Percentiles rank a stretch among this genome's conserved stretches.
These are phyloP conservation scores for Polytolypa hystricis DNA, from an alignment of 2,329 filamentous ascomycete species.

Conservation along the genomic window DNA sequence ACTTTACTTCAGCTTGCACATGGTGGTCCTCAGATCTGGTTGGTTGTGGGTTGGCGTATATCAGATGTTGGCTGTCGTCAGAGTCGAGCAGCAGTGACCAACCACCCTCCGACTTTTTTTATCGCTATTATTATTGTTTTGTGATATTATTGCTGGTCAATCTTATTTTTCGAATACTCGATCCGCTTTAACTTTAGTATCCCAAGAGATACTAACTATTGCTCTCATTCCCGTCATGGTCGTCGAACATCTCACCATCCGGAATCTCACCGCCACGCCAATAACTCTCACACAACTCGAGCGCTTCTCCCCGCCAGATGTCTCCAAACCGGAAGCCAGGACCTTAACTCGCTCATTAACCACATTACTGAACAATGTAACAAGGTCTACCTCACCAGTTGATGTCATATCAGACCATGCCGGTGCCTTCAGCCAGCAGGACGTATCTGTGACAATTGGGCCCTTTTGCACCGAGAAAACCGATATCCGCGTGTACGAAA, in stretches of 20 bases:
- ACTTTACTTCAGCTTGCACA: no score
- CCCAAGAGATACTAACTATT: no score
- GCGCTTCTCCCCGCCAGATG: conserved; percentile 52
- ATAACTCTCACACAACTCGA: conserved; percentile 63
- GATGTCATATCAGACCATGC: conserved; percentile 40
- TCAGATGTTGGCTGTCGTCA: no score
- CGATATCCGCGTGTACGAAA: conserved; percentile 49
- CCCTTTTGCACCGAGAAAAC: conserved; percentile 58
- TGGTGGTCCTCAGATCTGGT: no score
- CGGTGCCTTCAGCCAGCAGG: conserved; percentile 49
- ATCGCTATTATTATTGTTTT: no score
- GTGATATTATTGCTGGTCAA: no score
- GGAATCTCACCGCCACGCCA: conserved; percentile 67
- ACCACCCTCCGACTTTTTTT: no score
- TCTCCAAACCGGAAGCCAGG: conserved; percentile 23
- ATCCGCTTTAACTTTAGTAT: no score
- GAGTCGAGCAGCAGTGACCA: no score
- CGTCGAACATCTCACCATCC: conserved; percentile 49
- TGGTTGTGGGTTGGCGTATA: no score
- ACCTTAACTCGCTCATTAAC: conserved; percentile 39
- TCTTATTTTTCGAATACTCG: no score
- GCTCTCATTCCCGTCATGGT: conserved; percentile 9
- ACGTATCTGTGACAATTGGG: conserved; percentile 52
- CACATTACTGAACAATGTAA: conserved; percentile 26
- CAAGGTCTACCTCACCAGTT: conserved; percentile 33